Evolutionary conservation across 352 stramenopile species (phyloP).

Genomic region (Pilasporangium apinafurcum): DNA sequence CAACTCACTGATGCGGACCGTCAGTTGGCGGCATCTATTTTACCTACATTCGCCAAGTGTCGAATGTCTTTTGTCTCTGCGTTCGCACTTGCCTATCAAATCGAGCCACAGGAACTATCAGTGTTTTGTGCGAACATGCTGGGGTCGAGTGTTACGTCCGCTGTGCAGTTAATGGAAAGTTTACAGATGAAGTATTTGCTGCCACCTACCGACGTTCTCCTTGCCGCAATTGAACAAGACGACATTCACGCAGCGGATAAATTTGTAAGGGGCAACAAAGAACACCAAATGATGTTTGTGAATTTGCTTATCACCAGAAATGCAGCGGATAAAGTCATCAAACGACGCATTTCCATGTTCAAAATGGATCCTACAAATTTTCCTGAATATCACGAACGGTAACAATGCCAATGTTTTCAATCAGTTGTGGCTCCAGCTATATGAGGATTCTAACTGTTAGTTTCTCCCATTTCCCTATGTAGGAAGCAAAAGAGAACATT

Average conservation of each 20-base stretch:
- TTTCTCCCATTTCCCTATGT: too few species aligned
- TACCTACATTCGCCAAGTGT: conserved; percentile 25
- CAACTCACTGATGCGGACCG: conserved; percentile 22
- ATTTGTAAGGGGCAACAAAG: conserved; percentile 30
- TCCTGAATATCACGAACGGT: conserved; percentile 49
- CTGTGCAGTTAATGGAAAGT: conserved; percentile 39
- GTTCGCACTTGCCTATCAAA: conserved; percentile 35
- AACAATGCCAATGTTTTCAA: background rate
- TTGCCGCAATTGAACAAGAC: conserved; percentile 35
- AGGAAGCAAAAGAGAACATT: conserved; percentile 41
- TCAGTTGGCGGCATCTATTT: conserved; percentile 30
- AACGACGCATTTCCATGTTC: conserved; percentile 59
- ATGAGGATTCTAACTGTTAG: background rate
- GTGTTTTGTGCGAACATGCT: conserved; percentile 23
- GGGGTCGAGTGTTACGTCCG: conserved; percentile 13
- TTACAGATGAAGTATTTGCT: conserved; percentile 37
- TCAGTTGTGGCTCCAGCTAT: background rate
- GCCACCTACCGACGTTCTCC: conserved; percentile 26
- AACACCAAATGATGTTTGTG: conserved; percentile 38
- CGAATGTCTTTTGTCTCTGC: conserved; percentile 25
- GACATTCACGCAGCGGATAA: conserved; percentile 49
- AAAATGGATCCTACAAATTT: conserved; percentile 45
- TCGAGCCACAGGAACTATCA: conserved; percentile 17
- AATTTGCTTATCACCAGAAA: conserved; percentile 39
- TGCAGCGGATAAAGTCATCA: conserved; percentile 59